Percentiles rank a stretch among this genome's conserved stretches.
phyloP scores from a whole-genome alignment of 2,329 filamentous ascomycete species.

The Gaeumannomyces tritici region DNA sequence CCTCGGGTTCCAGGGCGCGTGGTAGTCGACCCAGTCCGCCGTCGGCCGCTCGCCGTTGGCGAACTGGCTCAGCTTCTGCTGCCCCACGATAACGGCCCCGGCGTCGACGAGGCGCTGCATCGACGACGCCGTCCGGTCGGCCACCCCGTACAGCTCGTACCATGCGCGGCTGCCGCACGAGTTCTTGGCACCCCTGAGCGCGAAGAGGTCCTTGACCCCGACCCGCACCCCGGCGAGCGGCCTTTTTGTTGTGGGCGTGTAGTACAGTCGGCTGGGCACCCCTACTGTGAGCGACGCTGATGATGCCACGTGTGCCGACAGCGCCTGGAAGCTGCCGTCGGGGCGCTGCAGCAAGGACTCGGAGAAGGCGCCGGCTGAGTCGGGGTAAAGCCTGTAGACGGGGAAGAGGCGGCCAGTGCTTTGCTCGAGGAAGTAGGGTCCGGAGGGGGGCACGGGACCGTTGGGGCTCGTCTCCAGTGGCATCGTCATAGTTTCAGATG shows the following conservation, averaged over 20 bases:
- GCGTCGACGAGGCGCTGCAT: constrained; percentile 50
- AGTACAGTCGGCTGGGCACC: constrained; percentile 54
- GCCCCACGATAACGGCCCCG: constrained; percentile 42
- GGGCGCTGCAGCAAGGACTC: constrained; percentile 20
- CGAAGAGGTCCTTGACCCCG: constrained; percentile 54
- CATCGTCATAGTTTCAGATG: constrained; percentile 5
- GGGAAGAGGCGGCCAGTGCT: constrained; percentile 20
- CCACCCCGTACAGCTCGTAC: constrained; percentile 41
- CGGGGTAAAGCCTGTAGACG: constrained; percentile 24
- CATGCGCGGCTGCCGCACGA: constrained; percentile 49
- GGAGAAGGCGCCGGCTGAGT: constrained; percentile 21
- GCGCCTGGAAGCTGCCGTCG: constrained; percentile 19
- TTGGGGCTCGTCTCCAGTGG: constrained; percentile 8
- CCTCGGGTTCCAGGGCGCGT: constrained; percentile 32
- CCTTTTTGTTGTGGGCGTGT: constrained; percentile 37
- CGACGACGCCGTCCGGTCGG: constrained; percentile 35
- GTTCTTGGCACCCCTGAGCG: constrained; percentile 33
- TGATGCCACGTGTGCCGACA: constrained; percentile 20
- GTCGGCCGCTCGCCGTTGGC: constrained; percentile 34
- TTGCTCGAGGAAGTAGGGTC: constrained; percentile 25
- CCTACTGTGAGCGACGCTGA: constrained; percentile 22
- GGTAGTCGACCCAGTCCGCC: constrained; percentile 34
- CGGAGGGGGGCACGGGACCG: constrained; percentile 12
- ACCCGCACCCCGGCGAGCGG: constrained; percentile 52
- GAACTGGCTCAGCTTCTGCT: constrained; percentile 37